Evolutionary conservation across 139 green algal genomes (phyloP), one percentile per base, ranked within the genome.

Genomic region (Yamagishiella unicocca): DNA sequence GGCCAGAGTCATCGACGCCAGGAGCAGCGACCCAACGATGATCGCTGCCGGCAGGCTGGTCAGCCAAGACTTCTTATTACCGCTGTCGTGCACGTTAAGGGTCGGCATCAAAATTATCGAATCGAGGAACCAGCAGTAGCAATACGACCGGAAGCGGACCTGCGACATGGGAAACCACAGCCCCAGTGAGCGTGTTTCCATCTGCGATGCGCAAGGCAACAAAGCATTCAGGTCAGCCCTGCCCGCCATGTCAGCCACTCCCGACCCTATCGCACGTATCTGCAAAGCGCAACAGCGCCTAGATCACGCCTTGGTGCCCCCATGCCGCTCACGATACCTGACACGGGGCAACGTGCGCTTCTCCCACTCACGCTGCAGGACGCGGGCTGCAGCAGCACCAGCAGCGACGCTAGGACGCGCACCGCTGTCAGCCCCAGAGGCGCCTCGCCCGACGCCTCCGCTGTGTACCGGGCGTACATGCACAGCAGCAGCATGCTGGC

Each of bases 91-190:
- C 58, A n/a, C 22, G n/a, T n/a, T n/a, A n/a, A n/a, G n/a, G n/a
- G n/a, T 55, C 37, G 40, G 33, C 70, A 74, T 46, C 35, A 2
- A 42, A 46, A 68, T 14, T 19, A 54, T 14, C 9, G 74, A n/a
- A 21, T 82, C 74, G 46, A 82, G 14, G 0, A 31, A 21, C 74
- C 74, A 82, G 31, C 74, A 82, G 19, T 19, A 17, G 1, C 2
- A 12, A n/a, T 68, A 82, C 14, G 74, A 82, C 6, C 29, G 74
- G 46, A 82, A 46, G 33, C 74, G 74, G 31, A 82, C 74, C 74
- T 82, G 46, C 43, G 50, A 17, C n/a, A n/a, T n/a, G n/a, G n/a
- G n/a, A n/a, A n/a, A n/a, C n/a, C n/a, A n/a, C n/a, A n/a, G n/a
- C n/a, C n/a, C n/a, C n/a, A n/a, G n/a, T n/a, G n/a, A n/a, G n/a